Evolutionary conservation across 2,329 filamentous ascomycete species (phyloP), one percentile per base, ranked within the genome.

Genomic region (Colletotrichum acutatum): DNA sequence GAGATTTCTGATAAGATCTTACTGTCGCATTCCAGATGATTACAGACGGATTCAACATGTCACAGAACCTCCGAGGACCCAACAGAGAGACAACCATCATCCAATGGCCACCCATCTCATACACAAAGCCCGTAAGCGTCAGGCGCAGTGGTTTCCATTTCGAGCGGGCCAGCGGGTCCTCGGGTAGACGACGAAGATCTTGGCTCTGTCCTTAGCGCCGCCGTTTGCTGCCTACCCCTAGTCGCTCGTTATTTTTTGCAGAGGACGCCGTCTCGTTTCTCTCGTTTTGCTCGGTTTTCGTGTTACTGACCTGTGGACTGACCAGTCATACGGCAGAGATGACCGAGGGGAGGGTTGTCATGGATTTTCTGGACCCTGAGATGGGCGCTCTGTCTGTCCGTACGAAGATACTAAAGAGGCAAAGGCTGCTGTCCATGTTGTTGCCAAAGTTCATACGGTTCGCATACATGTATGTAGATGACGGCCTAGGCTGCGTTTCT

Each of bases 61-160:
- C 42, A 49, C 19, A 49, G 42, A 22, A 49, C 42, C 19, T 49
- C 42, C 42, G 19, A 22, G 42, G 42, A 19, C 19, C 42, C 42
- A 49, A 22, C 24, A 56, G 19, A 46, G 32, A 56, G n/a, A 24
- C 46, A 61, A 65, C 60, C 16, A 8, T 19, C 42, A 7, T 58
- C 34, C 37, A 72, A 63, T 64, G 28, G 30, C 24, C 54, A 16
- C 28, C 32, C n/a, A 37, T 49, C 42, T 19, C 19, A 26, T 28
- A 42, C 28, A 54, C 59, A 60, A 59, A n/a, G 5, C 19, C 66
- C 34, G 16, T 32, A 28, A 26, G 59, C 58, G 56, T 14, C 30
- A 54, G 42, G 34, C 70, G 70, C 71, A 71, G 46, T 53, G 56
- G 46, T 66, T 73, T 70, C 66, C 71, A 52, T 7, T 66, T 66